Evolutionary conservation across 192 early-diverging fungal species (phyloP), one percentile per base, ranked within the genome.

Genomic region (Backusella macrospora): DNA sequence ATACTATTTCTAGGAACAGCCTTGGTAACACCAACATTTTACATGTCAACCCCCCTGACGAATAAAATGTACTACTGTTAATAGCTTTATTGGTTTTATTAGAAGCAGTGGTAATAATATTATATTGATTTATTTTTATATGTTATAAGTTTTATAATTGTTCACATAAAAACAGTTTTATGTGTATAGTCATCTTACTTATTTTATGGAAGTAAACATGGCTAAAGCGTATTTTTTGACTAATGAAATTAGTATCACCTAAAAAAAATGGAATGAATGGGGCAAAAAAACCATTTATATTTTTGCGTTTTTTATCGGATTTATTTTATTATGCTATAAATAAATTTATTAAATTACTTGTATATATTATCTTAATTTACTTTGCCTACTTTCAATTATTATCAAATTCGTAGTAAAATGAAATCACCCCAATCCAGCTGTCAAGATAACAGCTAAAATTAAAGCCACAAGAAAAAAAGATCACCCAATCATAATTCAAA

Each of bases 221-320:
- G 52, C 21, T 26, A 23, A 55, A 21, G 21, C 4, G 3, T 55
- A 12, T 21, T 55, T 55, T 55, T 0, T 8, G 12, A 4, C 21
- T 55, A 55, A 55, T 55, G 52, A 55, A 55, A 23, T 55, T 55
- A 21, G 52, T 55, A 55, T 55, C 52, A 55, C 52, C 52, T 55
- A 34, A 34, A 34, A 34, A 34, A 34, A 34, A 34, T 55, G 21
- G 7, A 2, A 23, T 55, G 18, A 21, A 55, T 55, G 52, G 52
- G 52, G 52, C 23, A 10, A 43, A 43, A 6, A 43, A 43, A 43
- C 18, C 12, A 55, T 12, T 2, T 4, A 26, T 34, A 34, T 34
- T 34, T 34, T 34, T 34, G 2, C 29, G 2, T 2, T 2, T 34
- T 34, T 34, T 34, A 34, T 34, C 29, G 29, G 29, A 34, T 34